A percentile compares a stretch with the other conserved stretches of the same genome.
These are phyloP conservation scores for Hyparrhenia diplandra DNA, from an alignment of 176 grass and related monocot species.

Conservation along the genomic window DNA sequence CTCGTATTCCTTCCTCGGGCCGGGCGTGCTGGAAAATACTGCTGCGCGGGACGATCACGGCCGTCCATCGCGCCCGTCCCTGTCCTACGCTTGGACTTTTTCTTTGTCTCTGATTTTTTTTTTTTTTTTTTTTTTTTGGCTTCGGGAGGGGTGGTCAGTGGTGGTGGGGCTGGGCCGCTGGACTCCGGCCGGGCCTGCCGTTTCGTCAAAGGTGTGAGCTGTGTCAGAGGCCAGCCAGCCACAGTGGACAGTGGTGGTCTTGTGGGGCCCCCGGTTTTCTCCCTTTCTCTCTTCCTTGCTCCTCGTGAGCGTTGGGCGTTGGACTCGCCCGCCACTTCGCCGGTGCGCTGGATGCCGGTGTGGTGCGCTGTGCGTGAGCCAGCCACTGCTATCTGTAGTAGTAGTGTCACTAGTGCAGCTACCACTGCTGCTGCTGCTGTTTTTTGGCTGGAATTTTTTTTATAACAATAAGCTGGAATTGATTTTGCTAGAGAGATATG, in stretches of 20 bases:
- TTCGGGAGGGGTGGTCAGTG: neutral
- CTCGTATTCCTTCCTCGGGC: slow-evolving; percentile 38
- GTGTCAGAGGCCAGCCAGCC: slow-evolving; percentile 51
- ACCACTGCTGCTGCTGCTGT: neutral
- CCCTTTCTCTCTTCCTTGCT: neutral
- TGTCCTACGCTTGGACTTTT: slow-evolving; percentile 42
- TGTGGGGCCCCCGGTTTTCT: neutral
- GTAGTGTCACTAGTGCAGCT: too few relatives aligned
- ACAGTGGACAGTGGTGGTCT: neutral
- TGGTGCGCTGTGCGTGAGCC: neutral
- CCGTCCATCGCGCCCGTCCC: slow-evolving; percentile 42
- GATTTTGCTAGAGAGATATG: too few relatives aligned
- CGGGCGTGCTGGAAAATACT: neutral
- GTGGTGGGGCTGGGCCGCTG: neutral
- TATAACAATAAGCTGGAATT: too few relatives aligned
- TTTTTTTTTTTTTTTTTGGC: neutral
- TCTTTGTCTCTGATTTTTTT: neutral
- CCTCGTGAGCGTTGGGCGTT: slow-evolving; percentile 13
- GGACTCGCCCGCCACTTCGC: neutral
- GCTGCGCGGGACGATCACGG: neutral
- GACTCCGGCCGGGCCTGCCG: slow-evolving; percentile 21
- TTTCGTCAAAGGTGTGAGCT: slow-evolving; percentile 56
- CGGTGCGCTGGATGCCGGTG: neutral
- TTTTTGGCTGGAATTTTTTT: too few relatives aligned
- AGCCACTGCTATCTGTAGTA: neutral